These are phyloP conservation scores for Flaveria floridana DNA, from an alignment of 140 eudicot species.

Conservation along the genomic window DNA sequence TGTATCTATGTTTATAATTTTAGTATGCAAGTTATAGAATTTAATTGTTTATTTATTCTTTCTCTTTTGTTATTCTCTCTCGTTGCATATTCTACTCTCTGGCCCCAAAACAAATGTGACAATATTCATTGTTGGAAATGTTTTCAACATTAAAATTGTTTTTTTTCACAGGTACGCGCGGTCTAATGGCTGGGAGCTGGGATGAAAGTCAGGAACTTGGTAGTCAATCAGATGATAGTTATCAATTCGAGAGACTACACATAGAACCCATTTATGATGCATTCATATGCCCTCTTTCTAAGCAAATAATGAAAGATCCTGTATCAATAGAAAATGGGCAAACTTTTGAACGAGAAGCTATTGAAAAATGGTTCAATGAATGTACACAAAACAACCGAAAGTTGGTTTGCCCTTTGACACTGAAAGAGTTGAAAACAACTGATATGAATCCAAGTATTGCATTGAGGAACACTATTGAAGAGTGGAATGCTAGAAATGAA, in stretches of 20 bases:
- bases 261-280: constrained; percentile 84
- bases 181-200: constrained; percentile 71
- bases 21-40: constrained; percentile 6
- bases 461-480: constrained; percentile 75
- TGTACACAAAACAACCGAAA: constrained; percentile 66
- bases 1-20: constrained; percentile 9
- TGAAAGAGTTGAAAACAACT: constrained; percentile 63
- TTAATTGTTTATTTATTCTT: neutral
- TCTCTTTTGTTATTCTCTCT: neutral
- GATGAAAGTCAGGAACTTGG: constrained; percentile 66
- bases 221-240: constrained; percentile 76
- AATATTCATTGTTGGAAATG: constrained; percentile 3
- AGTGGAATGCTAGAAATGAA: constrained; percentile 96
- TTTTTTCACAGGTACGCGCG: constrained; percentile 29
- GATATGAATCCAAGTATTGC: constrained; percentile 87
- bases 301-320: constrained; percentile 85
- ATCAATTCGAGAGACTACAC: constrained; percentile 58
- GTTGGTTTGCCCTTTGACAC: constrained; percentile 70
- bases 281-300: constrained; percentile 81
- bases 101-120: neutral
- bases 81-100: neutral
- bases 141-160: neutral
- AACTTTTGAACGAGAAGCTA: constrained; percentile 87
- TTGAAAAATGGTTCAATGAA: constrained; percentile 89
- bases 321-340: constrained; percentile 80